phyloP scores from a whole-genome alignment of 2,329 filamentous ascomycete species.

The Calonectria ilicicola region DNA sequence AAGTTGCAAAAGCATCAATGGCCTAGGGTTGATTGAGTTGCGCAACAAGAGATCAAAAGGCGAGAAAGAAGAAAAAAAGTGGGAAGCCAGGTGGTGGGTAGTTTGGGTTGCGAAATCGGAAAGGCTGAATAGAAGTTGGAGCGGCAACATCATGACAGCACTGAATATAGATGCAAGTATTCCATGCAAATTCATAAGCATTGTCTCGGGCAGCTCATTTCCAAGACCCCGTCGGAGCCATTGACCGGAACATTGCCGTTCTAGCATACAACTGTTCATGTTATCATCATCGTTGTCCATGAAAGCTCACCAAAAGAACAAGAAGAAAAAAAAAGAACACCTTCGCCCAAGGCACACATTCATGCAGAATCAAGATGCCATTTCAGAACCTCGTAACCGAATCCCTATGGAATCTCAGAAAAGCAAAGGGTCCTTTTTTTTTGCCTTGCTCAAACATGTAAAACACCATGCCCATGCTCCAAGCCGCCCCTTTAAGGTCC shows the following conservation, averaged over 20 bases:
- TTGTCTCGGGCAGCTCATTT: background rate
- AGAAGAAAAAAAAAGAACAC: background rate
- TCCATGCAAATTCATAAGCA: background rate
- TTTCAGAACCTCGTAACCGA: constrained; percentile 49
- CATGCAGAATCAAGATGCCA: constrained; percentile 51
- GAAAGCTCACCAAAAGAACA: background rate
- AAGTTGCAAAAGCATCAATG: background rate
- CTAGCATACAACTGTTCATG: background rate
- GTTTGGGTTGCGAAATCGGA: background rate
- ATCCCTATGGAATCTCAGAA: constrained; percentile 48
- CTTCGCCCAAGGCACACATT: constrained; percentile 19
- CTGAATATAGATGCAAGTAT: background rate
- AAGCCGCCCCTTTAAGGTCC: constrained; percentile 37
- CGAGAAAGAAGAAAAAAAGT: background rate
- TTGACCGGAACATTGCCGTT: background rate
- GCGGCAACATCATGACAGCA: background rate
- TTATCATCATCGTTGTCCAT: background rate
- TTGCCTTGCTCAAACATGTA: constrained; percentile 49
- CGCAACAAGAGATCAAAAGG: too few species aligned
- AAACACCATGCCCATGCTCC: constrained; percentile 53
- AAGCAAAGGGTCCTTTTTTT: constrained; percentile 42
- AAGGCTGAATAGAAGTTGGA: background rate
- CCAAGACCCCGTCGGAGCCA: background rate
- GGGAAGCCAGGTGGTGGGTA: background rate
- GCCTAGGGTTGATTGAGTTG: background rate